Conservation (phyloP, 1,284 basidiomycete species). For the Taiwanofungus camphoratus region DNA sequence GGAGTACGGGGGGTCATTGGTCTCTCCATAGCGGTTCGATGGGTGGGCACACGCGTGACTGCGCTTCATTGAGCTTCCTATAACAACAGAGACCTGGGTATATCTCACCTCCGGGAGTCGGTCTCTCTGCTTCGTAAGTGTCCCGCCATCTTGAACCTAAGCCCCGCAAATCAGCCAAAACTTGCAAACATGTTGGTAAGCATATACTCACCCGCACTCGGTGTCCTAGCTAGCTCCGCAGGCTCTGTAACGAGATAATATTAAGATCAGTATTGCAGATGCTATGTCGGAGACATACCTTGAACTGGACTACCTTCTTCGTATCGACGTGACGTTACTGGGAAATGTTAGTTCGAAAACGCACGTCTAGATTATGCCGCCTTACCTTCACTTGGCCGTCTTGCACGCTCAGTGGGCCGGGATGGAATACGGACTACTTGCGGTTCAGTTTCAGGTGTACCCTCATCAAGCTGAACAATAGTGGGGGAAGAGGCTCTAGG, state of each 20-base stretch:
- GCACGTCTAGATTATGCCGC: not conserved
- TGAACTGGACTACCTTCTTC: not conserved
- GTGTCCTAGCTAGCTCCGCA: not conserved
- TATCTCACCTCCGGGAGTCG: conserved; percentile 1
- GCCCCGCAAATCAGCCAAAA: too few species aligned
- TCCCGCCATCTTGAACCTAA: too few species aligned
- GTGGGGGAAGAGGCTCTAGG: conserved; percentile 7
- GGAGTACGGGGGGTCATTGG: not conserved
- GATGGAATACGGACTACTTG: conserved; percentile 5
- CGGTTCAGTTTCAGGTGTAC: not conserved
- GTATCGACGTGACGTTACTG: not conserved
- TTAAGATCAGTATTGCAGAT: not conserved
- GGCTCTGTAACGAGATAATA: not conserved
- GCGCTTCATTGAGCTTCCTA: not conserved
- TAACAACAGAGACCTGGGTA: not conserved
- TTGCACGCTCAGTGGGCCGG: not conserved
- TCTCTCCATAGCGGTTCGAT: not conserved
- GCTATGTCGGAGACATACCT: not conserved
- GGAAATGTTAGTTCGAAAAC: not conserved
- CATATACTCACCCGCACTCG: not conserved
- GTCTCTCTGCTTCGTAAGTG: conserved; percentile 4
- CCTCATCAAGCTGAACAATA: conserved; percentile 3
- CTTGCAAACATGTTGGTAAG: not conserved
- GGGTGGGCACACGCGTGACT: conserved; percentile 1
- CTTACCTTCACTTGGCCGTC: conserved; percentile 12